Percentiles rank a stretch among this genome's conserved stretches.
These are phyloP conservation scores for Amphichorda felina DNA, from an alignment of 2,329 filamentous ascomycete genomes.

Conservation along the genomic window DNA sequence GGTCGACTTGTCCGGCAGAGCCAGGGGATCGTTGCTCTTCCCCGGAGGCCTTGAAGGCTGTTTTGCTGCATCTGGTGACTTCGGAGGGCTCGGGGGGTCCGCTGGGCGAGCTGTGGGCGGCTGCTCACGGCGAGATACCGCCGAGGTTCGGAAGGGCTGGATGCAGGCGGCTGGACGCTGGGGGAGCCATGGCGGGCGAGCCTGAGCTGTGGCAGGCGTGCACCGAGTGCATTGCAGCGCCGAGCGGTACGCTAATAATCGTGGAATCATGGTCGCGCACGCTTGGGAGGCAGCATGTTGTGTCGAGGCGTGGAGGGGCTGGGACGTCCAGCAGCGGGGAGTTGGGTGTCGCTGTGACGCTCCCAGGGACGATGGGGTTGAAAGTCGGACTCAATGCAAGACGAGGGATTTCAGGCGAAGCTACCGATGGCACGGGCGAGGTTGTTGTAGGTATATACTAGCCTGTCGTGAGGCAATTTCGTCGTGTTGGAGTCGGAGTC, in stretches of 20 bases:
- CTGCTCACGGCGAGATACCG: constrained; percentile 14
- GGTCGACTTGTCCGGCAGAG: constrained; percentile 35
- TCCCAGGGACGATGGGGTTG: too few species aligned
- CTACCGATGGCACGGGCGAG: too few species aligned
- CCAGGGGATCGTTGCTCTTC: constrained; percentile 17
- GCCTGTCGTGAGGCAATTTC: too few species aligned
- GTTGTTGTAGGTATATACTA: too few species aligned
- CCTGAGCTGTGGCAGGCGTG: constrained; percentile 11
- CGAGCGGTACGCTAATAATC: constrained; percentile 19
- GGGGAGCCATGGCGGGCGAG: constrained; percentile 9
- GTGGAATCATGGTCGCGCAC: constrained; percentile 22
- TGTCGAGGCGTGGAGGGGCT: constrained; percentile 8
- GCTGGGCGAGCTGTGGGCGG: constrained; percentile 5
- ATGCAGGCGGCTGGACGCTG: constrained; percentile 5
- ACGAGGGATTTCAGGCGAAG: too few species aligned
- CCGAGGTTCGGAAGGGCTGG: constrained; percentile 19
- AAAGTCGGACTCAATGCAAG: too few species aligned
- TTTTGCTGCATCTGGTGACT: constrained; percentile 4
- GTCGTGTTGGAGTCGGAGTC: too few species aligned
- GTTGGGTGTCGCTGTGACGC: too few species aligned
- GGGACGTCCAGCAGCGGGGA: too few species aligned
- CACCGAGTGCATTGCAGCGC: constrained; percentile 18
- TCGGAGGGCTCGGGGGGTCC: constrained; percentile 6
- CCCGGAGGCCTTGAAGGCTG: constrained; percentile 6
- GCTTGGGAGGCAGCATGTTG: constrained; percentile 6